Conservation (phyloP, 306 rosid species). For the Lathyrus tuberosus region DNA sequence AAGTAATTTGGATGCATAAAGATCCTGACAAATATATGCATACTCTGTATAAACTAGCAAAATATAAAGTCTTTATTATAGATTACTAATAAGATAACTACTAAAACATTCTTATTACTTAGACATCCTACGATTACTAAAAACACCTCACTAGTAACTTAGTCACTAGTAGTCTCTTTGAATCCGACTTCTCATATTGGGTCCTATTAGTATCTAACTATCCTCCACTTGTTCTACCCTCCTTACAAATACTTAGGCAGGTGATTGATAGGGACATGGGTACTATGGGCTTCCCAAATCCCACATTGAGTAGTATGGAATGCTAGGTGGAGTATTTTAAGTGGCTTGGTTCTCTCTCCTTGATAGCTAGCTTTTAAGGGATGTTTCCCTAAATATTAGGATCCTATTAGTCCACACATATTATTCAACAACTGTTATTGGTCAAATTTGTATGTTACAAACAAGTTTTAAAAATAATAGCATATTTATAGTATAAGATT, state of each 20-base stretch:
- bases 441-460: constrained; percentile 2
- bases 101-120: no score
- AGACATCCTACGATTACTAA: no score
- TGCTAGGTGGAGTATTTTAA: neutral
- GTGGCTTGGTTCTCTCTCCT: neutral
- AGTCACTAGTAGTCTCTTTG: no score
- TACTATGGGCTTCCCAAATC: neutral
- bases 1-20: constrained; percentile 24
- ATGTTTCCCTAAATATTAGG: neutral
- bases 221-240: neutral
- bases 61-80: no score
- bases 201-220: neutral
- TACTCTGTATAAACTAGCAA: no score
- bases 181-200: no score
- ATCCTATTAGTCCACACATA: neutral
- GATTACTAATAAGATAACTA: no score
- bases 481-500: constrained; percentile 14
- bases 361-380: neutral
- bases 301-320: neutral
- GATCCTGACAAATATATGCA: constrained; percentile 12
- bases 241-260: constrained; percentile 8
- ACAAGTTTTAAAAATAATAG: constrained; percentile 3
- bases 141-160: no score
- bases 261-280: neutral
- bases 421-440: constrained; percentile 22